These are phyloP conservation scores for Camelina hispida DNA, from an alignment of 345 rosid genomes.

Conservation along the genomic window DNA sequence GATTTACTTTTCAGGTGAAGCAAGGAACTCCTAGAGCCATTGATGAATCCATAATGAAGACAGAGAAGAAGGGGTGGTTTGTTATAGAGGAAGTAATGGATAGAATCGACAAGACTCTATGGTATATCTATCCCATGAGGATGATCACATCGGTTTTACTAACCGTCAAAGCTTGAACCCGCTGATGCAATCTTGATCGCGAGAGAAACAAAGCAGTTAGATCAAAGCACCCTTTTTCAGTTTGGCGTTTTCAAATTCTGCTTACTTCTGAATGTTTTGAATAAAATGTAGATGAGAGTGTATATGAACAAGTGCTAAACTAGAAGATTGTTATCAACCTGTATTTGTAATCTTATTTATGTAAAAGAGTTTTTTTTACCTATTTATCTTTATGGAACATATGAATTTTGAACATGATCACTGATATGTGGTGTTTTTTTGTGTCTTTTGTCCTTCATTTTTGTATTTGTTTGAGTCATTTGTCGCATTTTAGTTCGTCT, in stretches of 20 bases:
- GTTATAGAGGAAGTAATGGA: conserved; percentile 10
- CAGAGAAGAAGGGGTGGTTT: conserved; percentile 31
- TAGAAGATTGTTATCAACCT: no score
- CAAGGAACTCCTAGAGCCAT: background rate
- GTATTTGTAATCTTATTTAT: no score
- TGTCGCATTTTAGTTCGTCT: no score
- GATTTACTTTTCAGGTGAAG: conserved; percentile 22
- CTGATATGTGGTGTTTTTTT: no score
- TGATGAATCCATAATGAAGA: background rate
- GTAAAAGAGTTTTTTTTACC: no score
- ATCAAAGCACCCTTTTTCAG: background rate
- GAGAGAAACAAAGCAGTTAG: conserved; percentile 1
- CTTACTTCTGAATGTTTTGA: background rate
- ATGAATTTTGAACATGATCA: no score
- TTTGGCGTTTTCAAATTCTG: background rate
- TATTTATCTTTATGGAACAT: no score
- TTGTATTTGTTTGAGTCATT: no score
- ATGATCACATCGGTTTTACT: background rate
- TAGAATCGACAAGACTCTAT: background rate
- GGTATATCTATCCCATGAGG: background rate
- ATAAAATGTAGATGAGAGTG: background rate
- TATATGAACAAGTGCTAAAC: background rate
- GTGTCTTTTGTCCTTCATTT: no score
- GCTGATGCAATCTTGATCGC: background rate
- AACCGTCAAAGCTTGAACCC: conserved; percentile 9